These are phyloP conservation scores for Penicillium glabrum DNA, from an alignment of 2,329 filamentous ascomycete genomes.

Conservation along the genomic window DNA sequence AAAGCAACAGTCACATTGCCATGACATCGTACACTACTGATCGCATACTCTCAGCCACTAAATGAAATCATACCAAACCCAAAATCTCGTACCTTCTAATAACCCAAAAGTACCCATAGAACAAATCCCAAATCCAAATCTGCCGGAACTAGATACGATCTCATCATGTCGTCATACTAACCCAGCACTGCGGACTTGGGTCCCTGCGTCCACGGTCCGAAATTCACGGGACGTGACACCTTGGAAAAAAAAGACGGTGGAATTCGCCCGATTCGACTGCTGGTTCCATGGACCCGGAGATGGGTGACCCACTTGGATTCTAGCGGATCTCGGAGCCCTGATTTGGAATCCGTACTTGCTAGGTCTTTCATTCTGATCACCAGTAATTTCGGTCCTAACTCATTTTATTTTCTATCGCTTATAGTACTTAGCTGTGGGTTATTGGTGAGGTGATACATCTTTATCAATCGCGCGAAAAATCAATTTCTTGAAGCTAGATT, in stretches of 20 bases:
- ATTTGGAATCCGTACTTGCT: neutral
- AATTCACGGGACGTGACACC: constrained; percentile 6
- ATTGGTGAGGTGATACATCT: too few relatives aligned
- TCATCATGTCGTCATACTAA: constrained; percentile 18
- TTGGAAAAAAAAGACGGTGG: neutral
- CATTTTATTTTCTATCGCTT: too few relatives aligned
- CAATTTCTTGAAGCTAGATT: too few relatives aligned
- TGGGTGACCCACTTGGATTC: neutral
- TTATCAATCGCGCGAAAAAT: neutral
- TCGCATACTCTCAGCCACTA: neutral
- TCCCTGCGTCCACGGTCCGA: constrained; percentile 9
- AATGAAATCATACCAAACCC: neutral
- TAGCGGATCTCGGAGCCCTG: neutral
- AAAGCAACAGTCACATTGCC: neutral
- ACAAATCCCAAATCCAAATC: neutral
- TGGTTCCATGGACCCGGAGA: constrained; percentile 5
- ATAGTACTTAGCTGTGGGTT: too few relatives aligned
- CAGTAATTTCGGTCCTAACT: too few relatives aligned
- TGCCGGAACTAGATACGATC: neutral
- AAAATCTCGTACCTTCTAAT: neutral
- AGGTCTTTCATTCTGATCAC: too few relatives aligned
- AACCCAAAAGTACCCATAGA: neutral
- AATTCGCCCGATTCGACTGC: constrained; percentile 11
- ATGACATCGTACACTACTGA: neutral
- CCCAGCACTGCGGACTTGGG: constrained; percentile 17